Evolutionary conservation across 2,329 filamentous ascomycete species (phyloP).

Genomic region (Gaeumannomyces tritici): DNA sequence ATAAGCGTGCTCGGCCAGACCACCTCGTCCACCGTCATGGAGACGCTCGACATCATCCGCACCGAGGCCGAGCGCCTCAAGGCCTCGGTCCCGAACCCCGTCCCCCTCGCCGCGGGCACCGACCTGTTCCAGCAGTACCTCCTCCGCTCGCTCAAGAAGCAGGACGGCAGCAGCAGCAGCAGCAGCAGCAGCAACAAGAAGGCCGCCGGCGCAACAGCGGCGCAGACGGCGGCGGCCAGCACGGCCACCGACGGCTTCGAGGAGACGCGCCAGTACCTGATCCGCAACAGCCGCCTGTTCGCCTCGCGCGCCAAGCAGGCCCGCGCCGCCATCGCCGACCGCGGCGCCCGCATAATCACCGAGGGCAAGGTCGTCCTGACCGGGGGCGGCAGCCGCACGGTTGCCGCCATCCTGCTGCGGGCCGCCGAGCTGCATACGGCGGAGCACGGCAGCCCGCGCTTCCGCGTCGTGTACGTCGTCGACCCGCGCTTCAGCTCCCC

Average conservation of each 20-base stretch:
- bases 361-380: conserved; percentile 80
- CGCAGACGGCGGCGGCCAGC: conserved; percentile 6
- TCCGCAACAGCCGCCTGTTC: conserved; percentile 80
- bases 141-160: conserved; percentile 59
- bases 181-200: conserved; percentile 11
- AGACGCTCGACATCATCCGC: conserved; percentile 81
- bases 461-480: conserved; percentile 75
- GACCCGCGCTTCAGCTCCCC: conserved; percentile 29
- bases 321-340: conserved; percentile 70
- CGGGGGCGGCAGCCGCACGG: conserved; percentile 78
- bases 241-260: conserved; percentile 56
- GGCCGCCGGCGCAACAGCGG: conserved; percentile 16
- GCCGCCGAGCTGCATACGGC: conserved; percentile 55
- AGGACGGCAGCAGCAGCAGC: conserved; percentile 11
- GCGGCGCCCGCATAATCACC: conserved; percentile 68
- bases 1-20: conserved; percentile 76
- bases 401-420: conserved; percentile 64
- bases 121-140: conserved; percentile 95
- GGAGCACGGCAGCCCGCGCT: conserved; percentile 49
- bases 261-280: conserved; percentile 69
- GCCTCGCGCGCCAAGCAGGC: conserved; percentile 79
- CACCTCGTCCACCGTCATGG: conserved; percentile 78
- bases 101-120: conserved; percentile 86
- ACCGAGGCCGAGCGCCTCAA: conserved; percentile 71
- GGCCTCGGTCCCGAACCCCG: conserved; percentile 71